These are phyloP conservation scores for Boletus sp. DNA, from an alignment of 768 basidiomycete species.

Conservation along the genomic window DNA sequence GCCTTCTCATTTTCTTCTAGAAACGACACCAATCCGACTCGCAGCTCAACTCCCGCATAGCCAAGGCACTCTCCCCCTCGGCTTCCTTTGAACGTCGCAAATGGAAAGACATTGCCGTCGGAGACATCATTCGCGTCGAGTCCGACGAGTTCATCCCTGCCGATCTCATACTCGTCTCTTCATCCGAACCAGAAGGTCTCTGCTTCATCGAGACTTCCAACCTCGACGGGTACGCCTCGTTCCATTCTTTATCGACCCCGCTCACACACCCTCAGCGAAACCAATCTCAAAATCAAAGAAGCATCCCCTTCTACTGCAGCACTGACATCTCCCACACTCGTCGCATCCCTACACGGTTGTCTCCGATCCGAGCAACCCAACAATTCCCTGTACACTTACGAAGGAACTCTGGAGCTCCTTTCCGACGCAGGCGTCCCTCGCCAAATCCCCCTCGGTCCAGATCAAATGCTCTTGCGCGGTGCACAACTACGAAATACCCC, in stretches of 20 bases:
- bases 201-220: conserved; percentile 99
- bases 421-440: conserved; percentile 57
- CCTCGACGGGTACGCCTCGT: conserved; percentile 78
- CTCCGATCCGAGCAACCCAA: conserved; percentile 96
- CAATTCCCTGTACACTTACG: conserved; percentile 95
- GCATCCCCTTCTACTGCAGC: conserved; percentile 77
- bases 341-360: conserved; percentile 72
- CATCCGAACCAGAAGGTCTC: conserved; percentile 94
- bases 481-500: conserved; percentile 95
- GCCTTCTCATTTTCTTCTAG: conserved; percentile 37
- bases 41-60: conserved; percentile 81
- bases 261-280: conserved; percentile 59
- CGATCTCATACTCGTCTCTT: conserved; percentile 82
- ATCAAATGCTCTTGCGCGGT: conserved; percentile 90
- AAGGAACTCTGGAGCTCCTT: conserved; percentile 71
- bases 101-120: conserved; percentile 89
- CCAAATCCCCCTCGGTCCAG: conserved; percentile 90
- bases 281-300: conserved; percentile 99
- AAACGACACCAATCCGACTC: conserved; percentile 97
- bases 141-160: conserved; percentile 95
- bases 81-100: conserved; percentile 69
- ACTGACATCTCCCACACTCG: conserved; percentile 75
- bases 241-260: neutral
- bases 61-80: conserved; percentile 69
- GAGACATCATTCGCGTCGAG: conserved; percentile 89